Evolutionary conservation across 73 alveolate species (phyloP).

Genomic region (Breviolum minutum): DNA sequence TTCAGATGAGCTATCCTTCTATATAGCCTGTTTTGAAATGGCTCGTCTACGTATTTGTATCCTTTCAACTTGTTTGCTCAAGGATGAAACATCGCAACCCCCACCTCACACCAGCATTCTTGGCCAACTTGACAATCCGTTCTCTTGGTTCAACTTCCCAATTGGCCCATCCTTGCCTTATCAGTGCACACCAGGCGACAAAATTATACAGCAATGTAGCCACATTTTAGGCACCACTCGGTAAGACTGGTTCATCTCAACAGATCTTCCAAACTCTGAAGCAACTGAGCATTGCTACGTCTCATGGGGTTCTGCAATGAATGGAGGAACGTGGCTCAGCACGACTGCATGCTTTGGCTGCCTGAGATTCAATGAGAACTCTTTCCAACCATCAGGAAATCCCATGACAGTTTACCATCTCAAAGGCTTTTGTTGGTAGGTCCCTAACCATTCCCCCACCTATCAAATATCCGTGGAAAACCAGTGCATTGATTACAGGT

Average conservation of each 20-base stretch:
- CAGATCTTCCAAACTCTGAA: not conserved
- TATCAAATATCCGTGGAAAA: no score
- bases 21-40: no score
- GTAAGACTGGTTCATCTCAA: not conserved
- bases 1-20: no score
- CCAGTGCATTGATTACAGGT: no score
- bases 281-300: not conserved
- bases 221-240: no score
- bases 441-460: not conserved
- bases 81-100: not conserved
- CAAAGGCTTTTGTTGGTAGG: not conserved
- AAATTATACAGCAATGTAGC: not conserved
- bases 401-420: not conserved
- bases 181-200: not conserved
- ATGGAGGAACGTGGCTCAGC: constrained; percentile 89
- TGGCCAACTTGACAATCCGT: constrained; percentile 82
- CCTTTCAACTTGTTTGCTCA: not conserved
- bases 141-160: constrained; percentile 68
- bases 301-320: constrained; percentile 64
- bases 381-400: not conserved
- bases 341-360: constrained; percentile 86
- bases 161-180: constrained; percentile 88
- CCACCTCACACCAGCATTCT: constrained; percentile 69
- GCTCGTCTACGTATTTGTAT: no score
- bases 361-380: not conserved